These are phyloP conservation scores for Hansenula lynferdii DNA, from an alignment of 1,139 yeast species.

Conservation along the genomic window DNA sequence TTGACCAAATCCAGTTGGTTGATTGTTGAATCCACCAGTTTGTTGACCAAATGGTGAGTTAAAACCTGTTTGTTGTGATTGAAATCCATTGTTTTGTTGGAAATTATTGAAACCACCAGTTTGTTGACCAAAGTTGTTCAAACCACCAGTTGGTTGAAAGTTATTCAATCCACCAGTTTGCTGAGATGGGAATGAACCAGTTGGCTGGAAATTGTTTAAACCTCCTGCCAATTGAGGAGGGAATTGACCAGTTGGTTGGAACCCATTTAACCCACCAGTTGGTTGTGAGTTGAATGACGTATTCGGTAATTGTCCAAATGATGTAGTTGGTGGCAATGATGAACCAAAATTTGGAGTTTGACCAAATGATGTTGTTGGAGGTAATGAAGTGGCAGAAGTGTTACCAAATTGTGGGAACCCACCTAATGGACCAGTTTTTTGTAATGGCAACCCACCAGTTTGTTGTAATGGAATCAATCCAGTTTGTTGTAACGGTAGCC, in stretches of 20 bases:
- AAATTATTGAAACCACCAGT: slow-evolving; percentile 2
- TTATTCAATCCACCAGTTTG: slow-evolving; percentile 1
- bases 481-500: slow-evolving; percentile 28
- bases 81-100: not conserved
- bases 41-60: not conserved
- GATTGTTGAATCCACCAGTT: slow-evolving; percentile 1
- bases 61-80: not conserved
- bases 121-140: slow-evolving; percentile 2
- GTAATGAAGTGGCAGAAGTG: not conserved
- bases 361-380: slow-evolving; percentile 2
- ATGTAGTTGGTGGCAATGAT: slow-evolving; percentile 5
- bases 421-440: slow-evolving; percentile 43
- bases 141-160: slow-evolving; percentile 2
- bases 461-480: slow-evolving; percentile 39
- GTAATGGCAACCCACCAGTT: slow-evolving; percentile 46
- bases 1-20: slow-evolving; percentile 8
- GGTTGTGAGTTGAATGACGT: slow-evolving; percentile 25
- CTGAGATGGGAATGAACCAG: too few relatives aligned
- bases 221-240: too few relatives aligned
- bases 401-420: slow-evolving; percentile 5
- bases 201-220: not conserved
- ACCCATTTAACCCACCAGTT: slow-evolving; percentile 28
- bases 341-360: not conserved
- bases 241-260: slow-evolving; percentile 3
- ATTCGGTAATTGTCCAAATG: slow-evolving; percentile 16